Evolutionary conservation across 2,329 filamentous ascomycete species (phyloP), one percentile per base, ranked within the genome.

Genomic region (Pseudogymnoascus sp.): DNA sequence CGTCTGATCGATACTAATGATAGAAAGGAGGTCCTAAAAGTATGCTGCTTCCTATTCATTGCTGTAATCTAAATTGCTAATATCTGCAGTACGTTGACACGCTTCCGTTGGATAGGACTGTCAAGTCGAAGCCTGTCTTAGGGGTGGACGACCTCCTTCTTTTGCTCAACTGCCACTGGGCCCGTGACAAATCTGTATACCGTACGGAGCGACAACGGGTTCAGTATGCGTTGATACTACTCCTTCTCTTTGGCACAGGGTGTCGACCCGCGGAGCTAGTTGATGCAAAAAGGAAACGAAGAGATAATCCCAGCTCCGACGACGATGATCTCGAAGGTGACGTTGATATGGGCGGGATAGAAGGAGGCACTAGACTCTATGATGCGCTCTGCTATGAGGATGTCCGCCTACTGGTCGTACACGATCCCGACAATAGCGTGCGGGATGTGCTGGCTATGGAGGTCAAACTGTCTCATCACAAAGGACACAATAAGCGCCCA

Each of bases 231-330:
- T 38, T 64, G 9, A 62, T 64, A 53, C 38, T 65, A 38, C 61
- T 65, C 43, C 57, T 65, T 59, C 64, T 65, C 38, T 64, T 65
- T 25, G 38, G 20, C 25, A 68, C 58, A n/a, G 64, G 62, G 30
- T 69, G 62, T 50, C 60, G 63, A 59, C 63, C 62, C 2, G 62
- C 58, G 33, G 68, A 69, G 63, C 63, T 69, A 35, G 64, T 69
- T 14, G 63, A 69, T 38, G 62, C 62, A 38, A 64, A 60, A 12
- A 64, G 64, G 57, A 41, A 37, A 14, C 62, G 62, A 57, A 61
- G 50, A 15, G 58, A 60, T 37, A 58, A 58, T 38, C 28, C 58
- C 8, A n/a, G 62, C 63, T 47, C 62, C 36, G 2, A 18, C 60
- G 58, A 60, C 36, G 58, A 60, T 43, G 12, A 60, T 9, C 35